phyloP scores from a whole-genome alignment of 2,329 filamentous ascomycete genomes.

The Fusarium anguioides region DNA sequence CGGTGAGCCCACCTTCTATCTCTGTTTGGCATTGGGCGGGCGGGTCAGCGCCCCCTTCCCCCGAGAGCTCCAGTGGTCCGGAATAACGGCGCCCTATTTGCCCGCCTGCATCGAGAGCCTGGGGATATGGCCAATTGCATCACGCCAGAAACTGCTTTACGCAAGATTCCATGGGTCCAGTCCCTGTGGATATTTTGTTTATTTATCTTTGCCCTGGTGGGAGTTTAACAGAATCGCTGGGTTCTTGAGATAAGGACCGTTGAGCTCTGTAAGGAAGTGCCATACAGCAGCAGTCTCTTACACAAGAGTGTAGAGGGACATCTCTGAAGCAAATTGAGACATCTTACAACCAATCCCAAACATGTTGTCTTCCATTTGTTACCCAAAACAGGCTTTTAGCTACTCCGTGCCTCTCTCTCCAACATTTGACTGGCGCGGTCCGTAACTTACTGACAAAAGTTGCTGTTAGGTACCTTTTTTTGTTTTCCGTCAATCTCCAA shows the following conservation, averaged over 20 bases:
- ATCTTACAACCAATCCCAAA: background rate
- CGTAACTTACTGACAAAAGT: conserved; percentile 30
- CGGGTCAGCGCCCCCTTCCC: conserved; percentile 38
- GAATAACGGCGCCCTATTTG: conserved; percentile 43
- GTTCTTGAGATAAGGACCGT: conserved; percentile 30
- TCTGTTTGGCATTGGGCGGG: conserved; percentile 33
- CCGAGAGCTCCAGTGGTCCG: conserved; percentile 46
- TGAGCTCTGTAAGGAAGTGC: background rate
- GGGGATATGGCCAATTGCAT: conserved; percentile 42
- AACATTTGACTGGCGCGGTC: conserved; percentile 13
- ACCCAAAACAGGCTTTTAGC: conserved; percentile 19
- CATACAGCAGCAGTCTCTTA: conserved; percentile 21
- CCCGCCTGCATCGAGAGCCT: conserved; percentile 37
- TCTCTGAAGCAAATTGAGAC: conserved; percentile 8
- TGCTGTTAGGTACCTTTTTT: conserved; percentile 33
- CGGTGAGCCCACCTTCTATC: conserved; percentile 41
- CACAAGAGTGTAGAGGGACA: conserved; percentile 2
- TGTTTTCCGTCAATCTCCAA: conserved; percentile 21
- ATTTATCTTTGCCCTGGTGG: background rate
- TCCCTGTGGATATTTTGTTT: conserved; percentile 12
- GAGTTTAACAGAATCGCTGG: background rate
- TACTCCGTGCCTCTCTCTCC: conserved; percentile 1
- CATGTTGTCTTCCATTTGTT: background rate
- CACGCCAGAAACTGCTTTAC: conserved; percentile 47
- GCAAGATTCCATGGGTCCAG: conserved; percentile 23